These are phyloP conservation scores for Taxawa tesnikishii DNA, from an alignment of 2,329 filamentous ascomycete genomes.

Conservation along the genomic window DNA sequence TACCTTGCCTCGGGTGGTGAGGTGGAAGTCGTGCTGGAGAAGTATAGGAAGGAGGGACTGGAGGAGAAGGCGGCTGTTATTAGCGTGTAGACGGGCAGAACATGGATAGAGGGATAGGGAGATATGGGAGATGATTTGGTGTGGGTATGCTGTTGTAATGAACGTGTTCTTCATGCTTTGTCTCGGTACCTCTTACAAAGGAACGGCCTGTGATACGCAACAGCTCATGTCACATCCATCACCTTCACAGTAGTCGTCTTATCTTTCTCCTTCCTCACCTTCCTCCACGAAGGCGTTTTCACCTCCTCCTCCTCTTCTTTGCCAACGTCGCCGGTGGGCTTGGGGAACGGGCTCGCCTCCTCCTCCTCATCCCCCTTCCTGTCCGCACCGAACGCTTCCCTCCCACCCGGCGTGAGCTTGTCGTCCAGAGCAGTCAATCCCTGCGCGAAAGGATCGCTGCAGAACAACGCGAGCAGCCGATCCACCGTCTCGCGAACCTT, in stretches of 20 bases:
- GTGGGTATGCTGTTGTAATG: too few relatives aligned
- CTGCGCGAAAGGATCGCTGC: constrained; percentile 27
- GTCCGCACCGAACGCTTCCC: constrained; percentile 14
- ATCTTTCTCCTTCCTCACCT: not conserved
- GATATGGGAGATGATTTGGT: too few relatives aligned
- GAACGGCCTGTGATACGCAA: too few relatives aligned
- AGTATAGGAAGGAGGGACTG: constrained; percentile 14
- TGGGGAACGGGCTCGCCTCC: constrained; percentile 6
- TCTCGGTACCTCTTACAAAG: too few relatives aligned
- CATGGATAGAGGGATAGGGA: too few relatives aligned
- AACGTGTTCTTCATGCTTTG: too few relatives aligned
- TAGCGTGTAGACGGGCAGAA: constrained; percentile 6
- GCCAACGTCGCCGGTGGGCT: not conserved
- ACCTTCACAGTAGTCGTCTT: too few relatives aligned
- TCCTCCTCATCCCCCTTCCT: constrained; percentile 4
- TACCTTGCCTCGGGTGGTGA: constrained; percentile 19
- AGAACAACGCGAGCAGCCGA: constrained; percentile 32
- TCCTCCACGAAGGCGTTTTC: constrained; percentile 1
- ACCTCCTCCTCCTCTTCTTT: not conserved
- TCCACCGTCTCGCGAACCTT: constrained; percentile 36
- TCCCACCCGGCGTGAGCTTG: constrained; percentile 16
- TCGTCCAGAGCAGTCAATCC: not conserved
- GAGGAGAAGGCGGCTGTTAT: constrained; percentile 8
- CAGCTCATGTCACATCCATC: too few relatives aligned
- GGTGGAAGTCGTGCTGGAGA: constrained; percentile 22